phyloP scores from a whole-genome alignment of 2,329 filamentous ascomycete species.

The Ophiostoma fasciatum region DNA sequence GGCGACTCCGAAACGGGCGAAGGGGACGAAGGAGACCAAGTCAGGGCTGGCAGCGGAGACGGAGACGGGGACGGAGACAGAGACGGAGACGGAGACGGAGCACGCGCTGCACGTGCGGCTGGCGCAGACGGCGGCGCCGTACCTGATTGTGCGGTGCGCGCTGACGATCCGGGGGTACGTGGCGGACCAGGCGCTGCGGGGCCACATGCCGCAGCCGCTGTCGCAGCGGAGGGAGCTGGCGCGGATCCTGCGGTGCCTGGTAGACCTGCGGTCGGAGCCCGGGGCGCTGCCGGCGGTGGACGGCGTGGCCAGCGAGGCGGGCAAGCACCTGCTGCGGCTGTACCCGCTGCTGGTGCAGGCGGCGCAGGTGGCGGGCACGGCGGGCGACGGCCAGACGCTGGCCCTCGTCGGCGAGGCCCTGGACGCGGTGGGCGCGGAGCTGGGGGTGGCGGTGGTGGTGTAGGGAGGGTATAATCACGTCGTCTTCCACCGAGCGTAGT shows the following conservation, averaged over 20 bases:
- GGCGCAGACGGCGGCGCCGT: constrained; percentile 62
- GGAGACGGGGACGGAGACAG: constrained; percentile 11
- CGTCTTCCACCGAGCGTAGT: no score
- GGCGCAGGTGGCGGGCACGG: constrained; percentile 37
- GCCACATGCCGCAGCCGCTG: constrained; percentile 75
- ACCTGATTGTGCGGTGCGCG: constrained; percentile 67
- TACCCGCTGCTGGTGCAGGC: constrained; percentile 64
- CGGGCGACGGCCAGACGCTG: constrained; percentile 46
- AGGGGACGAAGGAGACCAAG: no score
- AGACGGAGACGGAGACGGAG: constrained; percentile 14
- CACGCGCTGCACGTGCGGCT: constrained; percentile 39
- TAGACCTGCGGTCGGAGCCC: constrained; percentile 53
- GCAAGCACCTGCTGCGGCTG: constrained; percentile 65
- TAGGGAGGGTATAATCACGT: no score
- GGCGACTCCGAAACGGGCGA: no score
- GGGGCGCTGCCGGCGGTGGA: constrained; percentile 47
- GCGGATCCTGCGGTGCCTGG: constrained; percentile 52
- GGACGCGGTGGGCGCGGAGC: constrained; percentile 44
- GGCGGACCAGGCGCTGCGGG: constrained; percentile 79
- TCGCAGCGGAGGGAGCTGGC: constrained; percentile 66
- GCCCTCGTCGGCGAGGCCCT: constrained; percentile 43
- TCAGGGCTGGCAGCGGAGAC: no score
- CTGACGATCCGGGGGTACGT: constrained; percentile 73
- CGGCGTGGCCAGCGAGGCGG: constrained; percentile 38
- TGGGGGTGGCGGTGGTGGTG: no score